These are phyloP conservation scores for Lactarius hengduanensis DNA, from an alignment of 768 basidiomycete genomes.

Conservation along the genomic window DNA sequence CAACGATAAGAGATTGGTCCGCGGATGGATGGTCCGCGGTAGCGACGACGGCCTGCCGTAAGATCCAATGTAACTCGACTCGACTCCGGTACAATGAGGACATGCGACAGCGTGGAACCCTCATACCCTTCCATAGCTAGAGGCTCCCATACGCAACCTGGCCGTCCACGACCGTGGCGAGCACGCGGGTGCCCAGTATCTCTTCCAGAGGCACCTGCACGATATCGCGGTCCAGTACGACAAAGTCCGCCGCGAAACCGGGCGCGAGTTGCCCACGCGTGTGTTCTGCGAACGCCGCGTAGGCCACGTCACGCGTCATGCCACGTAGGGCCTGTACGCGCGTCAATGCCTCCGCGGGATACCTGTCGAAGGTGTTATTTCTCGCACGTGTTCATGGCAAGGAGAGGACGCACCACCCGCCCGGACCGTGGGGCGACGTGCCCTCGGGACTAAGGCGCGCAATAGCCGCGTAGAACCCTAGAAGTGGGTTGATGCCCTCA, in stretches of 20 bases:
- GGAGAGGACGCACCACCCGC: slow-evolving; percentile 67
- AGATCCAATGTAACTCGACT: background rate
- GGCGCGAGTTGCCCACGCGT: slow-evolving; percentile 66
- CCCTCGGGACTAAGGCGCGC: slow-evolving; percentile 68
- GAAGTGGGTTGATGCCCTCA: slow-evolving; percentile 83
- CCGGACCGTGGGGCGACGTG: slow-evolving; percentile 74
- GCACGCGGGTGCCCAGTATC: slow-evolving; percentile 63
- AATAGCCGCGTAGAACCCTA: slow-evolving; percentile 88
- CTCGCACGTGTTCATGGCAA: background rate
- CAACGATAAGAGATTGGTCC: background rate
- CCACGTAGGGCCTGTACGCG: slow-evolving; percentile 82
- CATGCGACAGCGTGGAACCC: too few species aligned
- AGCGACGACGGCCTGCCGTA: background rate
- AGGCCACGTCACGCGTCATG: slow-evolving; percentile 88
- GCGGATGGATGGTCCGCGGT: background rate
- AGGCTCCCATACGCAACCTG: slow-evolving; percentile 56
- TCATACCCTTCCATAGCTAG: background rate
- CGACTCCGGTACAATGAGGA: too few species aligned
- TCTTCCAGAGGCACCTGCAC: slow-evolving; percentile 61
- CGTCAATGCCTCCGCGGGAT: slow-evolving; percentile 68
- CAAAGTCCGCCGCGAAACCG: slow-evolving; percentile 88
- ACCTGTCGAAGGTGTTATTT: slow-evolving; percentile 49
- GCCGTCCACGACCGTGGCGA: slow-evolving; percentile 77
- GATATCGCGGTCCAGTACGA: slow-evolving; percentile 78
- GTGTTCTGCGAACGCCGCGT: slow-evolving; percentile 77